Evolutionary conservation across 805 yeast genomes (phyloP).

Genomic region (Wickerhamomyces chambardii): DNA sequence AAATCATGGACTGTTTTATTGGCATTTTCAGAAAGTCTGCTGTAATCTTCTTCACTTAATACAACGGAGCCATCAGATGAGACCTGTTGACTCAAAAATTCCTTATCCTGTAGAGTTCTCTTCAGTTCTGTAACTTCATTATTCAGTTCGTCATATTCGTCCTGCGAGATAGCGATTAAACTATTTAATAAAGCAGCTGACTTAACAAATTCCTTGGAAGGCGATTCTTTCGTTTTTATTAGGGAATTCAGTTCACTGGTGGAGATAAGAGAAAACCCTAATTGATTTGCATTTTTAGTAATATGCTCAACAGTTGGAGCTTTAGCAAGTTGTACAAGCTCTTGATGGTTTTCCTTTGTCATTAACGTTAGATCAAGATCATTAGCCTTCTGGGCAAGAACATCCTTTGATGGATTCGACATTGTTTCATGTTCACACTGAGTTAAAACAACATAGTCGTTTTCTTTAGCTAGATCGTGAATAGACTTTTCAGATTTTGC

Average conservation of each 20-base stretch:
- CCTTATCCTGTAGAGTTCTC: slow-evolving; percentile 17
- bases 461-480: slow-evolving; percentile 10
- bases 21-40: too few relatives aligned
- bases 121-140: slow-evolving; percentile 12
- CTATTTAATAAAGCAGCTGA: too few relatives aligned
- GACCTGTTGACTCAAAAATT: slow-evolving; percentile 20
- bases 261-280: too few relatives aligned
- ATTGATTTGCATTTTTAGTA: too few relatives aligned
- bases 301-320: too few relatives aligned
- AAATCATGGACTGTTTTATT: too few relatives aligned
- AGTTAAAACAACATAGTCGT: slow-evolving; percentile 6
- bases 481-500: slow-evolving; percentile 11
- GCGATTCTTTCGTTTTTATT: too few relatives aligned
- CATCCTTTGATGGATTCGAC: slow-evolving; percentile 2
- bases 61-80: slow-evolving; percentile 13
- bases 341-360: slow-evolving; percentile 5
- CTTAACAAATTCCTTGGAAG: too few relatives aligned
- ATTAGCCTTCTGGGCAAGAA: slow-evolving; percentile 6
- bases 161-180: slow-evolving; percentile 10
- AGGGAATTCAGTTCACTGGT: too few relatives aligned
- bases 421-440: slow-evolving; percentile 8
- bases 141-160: slow-evolving; percentile 4
- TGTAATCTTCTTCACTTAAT: slow-evolving; percentile 9
- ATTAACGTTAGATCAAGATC: not conserved
- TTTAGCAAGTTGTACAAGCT: slow-evolving; percentile 4